These are phyloP conservation scores for Cicer chorassanicum DNA, from an alignment of 306 rosid genomes.

Conservation along the genomic window DNA sequence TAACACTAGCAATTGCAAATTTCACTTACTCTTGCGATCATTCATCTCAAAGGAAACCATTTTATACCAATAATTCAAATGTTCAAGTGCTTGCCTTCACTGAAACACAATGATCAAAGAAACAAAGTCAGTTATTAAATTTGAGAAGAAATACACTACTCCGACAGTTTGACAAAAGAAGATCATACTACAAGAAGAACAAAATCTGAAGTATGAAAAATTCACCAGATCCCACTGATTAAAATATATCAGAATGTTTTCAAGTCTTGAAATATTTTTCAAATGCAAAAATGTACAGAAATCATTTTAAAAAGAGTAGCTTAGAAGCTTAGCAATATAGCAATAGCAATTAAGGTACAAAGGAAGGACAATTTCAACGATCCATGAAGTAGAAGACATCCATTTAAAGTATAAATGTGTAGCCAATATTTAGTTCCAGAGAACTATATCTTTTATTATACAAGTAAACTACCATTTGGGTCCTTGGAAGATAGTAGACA, in stretches of 20 bases:
- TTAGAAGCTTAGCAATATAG: background rate
- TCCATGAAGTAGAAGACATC: background rate
- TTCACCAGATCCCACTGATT: constrained; percentile 4
- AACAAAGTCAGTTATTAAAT: constrained; percentile 30
- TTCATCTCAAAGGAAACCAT: constrained; percentile 99
- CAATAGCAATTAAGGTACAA: background rate
- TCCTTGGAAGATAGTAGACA: constrained; percentile 4
- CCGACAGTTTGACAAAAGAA: background rate
- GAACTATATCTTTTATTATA: background rate
- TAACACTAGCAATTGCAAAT: background rate
- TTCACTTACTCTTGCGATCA: constrained; percentile 88
- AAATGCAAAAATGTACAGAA: background rate
- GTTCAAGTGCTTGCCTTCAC: constrained; percentile 49
- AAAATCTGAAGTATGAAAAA: background rate
- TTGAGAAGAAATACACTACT: constrained; percentile 15
- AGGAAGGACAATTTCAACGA: background rate
- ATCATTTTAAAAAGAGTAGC: background rate
- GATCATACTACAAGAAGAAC: constrained; percentile 11
- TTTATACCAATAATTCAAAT: constrained; percentile 47
- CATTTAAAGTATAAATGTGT: constrained; percentile 5
- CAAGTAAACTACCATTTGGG: background rate
- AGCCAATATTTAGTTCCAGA: background rate
- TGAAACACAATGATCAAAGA: constrained; percentile 44
- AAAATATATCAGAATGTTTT: background rate
- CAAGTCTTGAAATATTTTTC: background rate